These are phyloP conservation scores for Gnetum montanum DNA, from an alignment of 75 land plant genomes.

Conservation along the genomic window DNA sequence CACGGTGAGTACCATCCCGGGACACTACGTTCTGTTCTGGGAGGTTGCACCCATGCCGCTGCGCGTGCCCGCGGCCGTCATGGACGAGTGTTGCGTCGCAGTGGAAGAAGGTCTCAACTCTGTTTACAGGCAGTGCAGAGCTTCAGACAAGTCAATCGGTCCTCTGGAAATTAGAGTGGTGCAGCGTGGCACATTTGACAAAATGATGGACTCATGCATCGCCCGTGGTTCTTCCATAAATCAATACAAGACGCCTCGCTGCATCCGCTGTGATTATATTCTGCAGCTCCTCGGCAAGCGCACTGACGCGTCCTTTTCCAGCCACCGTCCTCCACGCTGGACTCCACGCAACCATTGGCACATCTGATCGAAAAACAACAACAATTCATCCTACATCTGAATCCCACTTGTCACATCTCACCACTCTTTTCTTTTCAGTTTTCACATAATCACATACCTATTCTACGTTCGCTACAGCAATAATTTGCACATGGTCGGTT, in stretches of 20 bases:
- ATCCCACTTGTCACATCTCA: too few species aligned
- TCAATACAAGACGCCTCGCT: slow-evolving; percentile 79
- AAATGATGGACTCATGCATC: slow-evolving; percentile 20
- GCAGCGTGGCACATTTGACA: slow-evolving; percentile 22
- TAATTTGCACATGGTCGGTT: too few species aligned
- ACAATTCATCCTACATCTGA: too few species aligned
- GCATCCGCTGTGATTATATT: slow-evolving; percentile 42
- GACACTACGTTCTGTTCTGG: slow-evolving; percentile 67
- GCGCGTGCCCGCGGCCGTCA: slow-evolving; percentile 35
- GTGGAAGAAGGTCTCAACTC: slow-evolving; percentile 24
- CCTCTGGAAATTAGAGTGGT: slow-evolving; percentile 33
- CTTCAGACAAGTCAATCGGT: slow-evolving; percentile 19
- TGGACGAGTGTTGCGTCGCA: slow-evolving; percentile 17
- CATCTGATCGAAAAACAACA: too few species aligned
- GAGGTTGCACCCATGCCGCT: slow-evolving; percentile 48
- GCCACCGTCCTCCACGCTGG: slow-evolving; percentile 65
- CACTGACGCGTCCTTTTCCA: slow-evolving; percentile 29
- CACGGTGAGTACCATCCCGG: slow-evolving; percentile 15
- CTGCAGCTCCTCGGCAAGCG: slow-evolving; percentile 52
- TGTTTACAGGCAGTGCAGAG: slow-evolving; percentile 13
- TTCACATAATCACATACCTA: too few species aligned
- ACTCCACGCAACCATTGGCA: slow-evolving; percentile 2
- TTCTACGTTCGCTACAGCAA: too few species aligned
- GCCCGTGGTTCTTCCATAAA: slow-evolving; percentile 41
- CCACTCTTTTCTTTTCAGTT: too few species aligned